These are phyloP conservation scores for Candida alai DNA, from an alignment of 805 yeast genomes.

Conservation along the genomic window DNA sequence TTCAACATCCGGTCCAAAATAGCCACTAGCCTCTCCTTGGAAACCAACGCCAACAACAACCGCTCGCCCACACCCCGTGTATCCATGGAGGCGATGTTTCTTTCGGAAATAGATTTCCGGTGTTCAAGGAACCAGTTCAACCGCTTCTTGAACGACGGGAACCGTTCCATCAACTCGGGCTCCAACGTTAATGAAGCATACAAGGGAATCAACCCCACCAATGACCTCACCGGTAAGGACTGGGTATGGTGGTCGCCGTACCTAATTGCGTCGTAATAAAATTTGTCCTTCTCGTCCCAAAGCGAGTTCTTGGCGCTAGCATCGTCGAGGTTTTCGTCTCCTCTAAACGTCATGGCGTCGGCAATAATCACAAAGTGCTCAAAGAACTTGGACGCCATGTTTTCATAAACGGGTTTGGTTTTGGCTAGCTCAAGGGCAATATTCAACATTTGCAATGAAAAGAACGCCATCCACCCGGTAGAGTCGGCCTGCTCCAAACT, in stretches of 20 bases:
- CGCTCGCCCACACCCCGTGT: slow-evolving; percentile 80
- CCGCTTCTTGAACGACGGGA: slow-evolving; percentile 79
- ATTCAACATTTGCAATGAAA: slow-evolving; percentile 83
- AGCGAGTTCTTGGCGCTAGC: slow-evolving; percentile 55
- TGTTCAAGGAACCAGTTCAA: slow-evolving; percentile 80
- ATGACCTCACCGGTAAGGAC: slow-evolving; percentile 78
- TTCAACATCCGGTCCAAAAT: slow-evolving; percentile 79
- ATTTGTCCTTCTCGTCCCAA: slow-evolving; percentile 88
- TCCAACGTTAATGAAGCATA: slow-evolving; percentile 87
- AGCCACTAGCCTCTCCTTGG: slow-evolving; percentile 71
- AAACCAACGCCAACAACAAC: slow-evolving; percentile 71
- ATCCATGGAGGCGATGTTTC: slow-evolving; percentile 85
- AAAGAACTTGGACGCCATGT: slow-evolving; percentile 89
- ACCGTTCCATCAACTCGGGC: slow-evolving; percentile 70
- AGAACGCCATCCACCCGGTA: slow-evolving; percentile 98
- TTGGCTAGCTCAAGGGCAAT: slow-evolving; percentile 89
- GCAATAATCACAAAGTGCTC: slow-evolving; percentile 90
- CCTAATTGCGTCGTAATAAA: slow-evolving; percentile 85
- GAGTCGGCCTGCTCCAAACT: slow-evolving; percentile 89
- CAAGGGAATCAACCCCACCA: slow-evolving; percentile 88
- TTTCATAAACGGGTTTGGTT: slow-evolving; percentile 81
- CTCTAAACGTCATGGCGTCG: slow-evolving; percentile 82
- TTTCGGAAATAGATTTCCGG: slow-evolving; percentile 61
- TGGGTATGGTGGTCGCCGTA: slow-evolving; percentile 69
- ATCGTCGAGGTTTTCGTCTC: slow-evolving; percentile 36